Evolutionary conservation across 148 eudicot genomes (phyloP), one percentile per base, ranked within the genome.

Genomic region (Vaccinium macrocarpon): DNA sequence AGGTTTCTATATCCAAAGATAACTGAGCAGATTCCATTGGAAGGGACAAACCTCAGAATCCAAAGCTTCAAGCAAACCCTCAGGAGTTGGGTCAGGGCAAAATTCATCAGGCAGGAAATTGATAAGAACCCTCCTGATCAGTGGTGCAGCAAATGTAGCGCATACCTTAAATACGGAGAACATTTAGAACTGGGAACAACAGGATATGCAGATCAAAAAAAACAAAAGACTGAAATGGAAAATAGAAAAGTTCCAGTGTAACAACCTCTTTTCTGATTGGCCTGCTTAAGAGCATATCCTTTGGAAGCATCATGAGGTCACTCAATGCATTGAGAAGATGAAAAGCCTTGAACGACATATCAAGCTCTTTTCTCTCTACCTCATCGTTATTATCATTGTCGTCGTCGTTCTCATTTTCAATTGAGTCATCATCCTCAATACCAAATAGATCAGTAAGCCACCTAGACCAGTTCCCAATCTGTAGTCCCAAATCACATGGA

Each of bases 261-360:
- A 59, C 80, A 5, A 96, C 98, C 98, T 96, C 98, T 89, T 84
- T 90, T 90, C 98, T 91, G 75, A 90, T 88, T 49, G 96, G 87
- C 70, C 82, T 87, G 72, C 89, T 93, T 75, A 95, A 84, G 14
- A 97, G 95, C 97, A 95, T 91, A 89, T 95, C 99, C 89, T 95
- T 97, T n/a, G 99, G 99, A 87, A 97, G 95, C 98, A 97, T 97
- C 99, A 97, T 93, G 59, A 97, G 98, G 82, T 97, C 98, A 85
- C 99, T 94, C 85, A 97, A 85, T 25, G 98, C 92, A 78, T 93
- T 94, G 19, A 97, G 92, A 75, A 97, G 92, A 90, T 87, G 88
- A 89, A 97, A 97, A 72, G 94, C 87, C 84, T 90, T 94, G 66
- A 88, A 89, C 19, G 98, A 87, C 62, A 89, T 77, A 79, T 88